Percentiles rank a stretch among this genome's conserved stretches.
Evolutionary conservation across 2,329 filamentous ascomycete species (phyloP).

Genomic region (Neopestalotiopsis rosae): DNA sequence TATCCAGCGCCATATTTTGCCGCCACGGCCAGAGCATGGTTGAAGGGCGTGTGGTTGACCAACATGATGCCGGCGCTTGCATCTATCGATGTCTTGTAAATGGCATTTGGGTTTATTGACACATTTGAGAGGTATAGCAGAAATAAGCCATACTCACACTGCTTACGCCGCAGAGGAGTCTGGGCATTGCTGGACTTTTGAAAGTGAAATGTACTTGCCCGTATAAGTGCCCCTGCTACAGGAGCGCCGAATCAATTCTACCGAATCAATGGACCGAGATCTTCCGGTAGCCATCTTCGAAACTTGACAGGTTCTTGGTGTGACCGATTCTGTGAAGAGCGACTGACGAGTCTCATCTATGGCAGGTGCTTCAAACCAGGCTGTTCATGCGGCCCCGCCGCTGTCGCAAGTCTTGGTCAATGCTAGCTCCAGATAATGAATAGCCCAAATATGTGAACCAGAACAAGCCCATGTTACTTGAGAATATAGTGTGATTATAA

Average conservation of each 20-base stretch:
- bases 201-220: not conserved
- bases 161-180: not conserved
- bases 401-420: not conserved
- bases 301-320: not conserved
- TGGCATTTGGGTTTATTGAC: not conserved
- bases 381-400: not conserved
- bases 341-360: not conserved
- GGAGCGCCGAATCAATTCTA: not conserved
- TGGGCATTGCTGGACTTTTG: not conserved
- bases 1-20: slow-evolving; percentile 11
- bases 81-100: not conserved
- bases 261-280: not conserved
- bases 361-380: not conserved
- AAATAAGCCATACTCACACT: not conserved
- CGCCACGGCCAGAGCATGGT: not conserved
- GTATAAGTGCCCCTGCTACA: not conserved
- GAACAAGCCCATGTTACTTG: not conserved
- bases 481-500: not conserved
- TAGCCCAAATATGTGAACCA: no score
- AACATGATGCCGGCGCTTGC: slow-evolving; percentile 3
- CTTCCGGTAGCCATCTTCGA: not conserved
- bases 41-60: slow-evolving; percentile 16
- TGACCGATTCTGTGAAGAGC: not conserved
- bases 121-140: not conserved
- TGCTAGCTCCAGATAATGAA: not conserved